A percentile compares a stretch with the other conserved stretches of the same genome.
Evolutionary conservation across 176 grass and related monocot genomes (phyloP).

Genomic region (Avena eriantha): DNA sequence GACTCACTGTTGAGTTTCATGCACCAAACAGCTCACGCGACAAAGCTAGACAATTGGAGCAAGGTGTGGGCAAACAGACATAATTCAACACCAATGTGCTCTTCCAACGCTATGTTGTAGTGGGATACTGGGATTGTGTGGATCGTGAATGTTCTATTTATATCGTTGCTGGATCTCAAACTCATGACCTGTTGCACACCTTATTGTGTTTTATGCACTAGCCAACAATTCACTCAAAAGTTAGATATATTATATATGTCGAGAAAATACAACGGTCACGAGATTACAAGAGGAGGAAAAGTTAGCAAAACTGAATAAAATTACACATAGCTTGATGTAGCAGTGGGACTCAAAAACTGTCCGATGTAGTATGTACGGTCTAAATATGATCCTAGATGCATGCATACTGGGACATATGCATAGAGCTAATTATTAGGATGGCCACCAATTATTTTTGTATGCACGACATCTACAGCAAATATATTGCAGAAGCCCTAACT

Average conservation of each 20-base stretch:
- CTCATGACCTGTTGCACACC: not conserved
- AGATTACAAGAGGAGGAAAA: not conserved
- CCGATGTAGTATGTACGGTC: not conserved
- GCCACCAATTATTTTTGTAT: not conserved
- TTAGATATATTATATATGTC: not conserved
- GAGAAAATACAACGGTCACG: not conserved
- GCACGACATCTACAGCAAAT: slow-evolving; percentile 12
- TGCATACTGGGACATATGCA: not conserved
- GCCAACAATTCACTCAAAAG: not conserved
- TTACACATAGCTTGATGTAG: not conserved
- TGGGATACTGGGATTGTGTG: not conserved
- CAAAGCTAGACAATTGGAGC: not conserved
- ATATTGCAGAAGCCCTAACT: slow-evolving; percentile 40
- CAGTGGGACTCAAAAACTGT: slow-evolving; percentile 24
- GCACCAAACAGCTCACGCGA: not conserved
- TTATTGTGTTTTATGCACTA: not conserved
- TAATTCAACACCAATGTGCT: slow-evolving; percentile 23
- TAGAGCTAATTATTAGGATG: slow-evolving; percentile 22
- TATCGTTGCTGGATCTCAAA: not conserved
- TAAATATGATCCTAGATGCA: slow-evolving; percentile 23
- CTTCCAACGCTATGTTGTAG: not conserved
- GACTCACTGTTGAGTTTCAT: not conserved
- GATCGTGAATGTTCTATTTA: not conserved
- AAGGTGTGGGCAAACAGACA: not conserved
- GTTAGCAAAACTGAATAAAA: not conserved